A percentile compares a stretch with the other conserved stretches of the same genome.
Evolutionary conservation across 495 filamentous ascomycete species (phyloP).

Genomic region (Penicillium daleae): DNA sequence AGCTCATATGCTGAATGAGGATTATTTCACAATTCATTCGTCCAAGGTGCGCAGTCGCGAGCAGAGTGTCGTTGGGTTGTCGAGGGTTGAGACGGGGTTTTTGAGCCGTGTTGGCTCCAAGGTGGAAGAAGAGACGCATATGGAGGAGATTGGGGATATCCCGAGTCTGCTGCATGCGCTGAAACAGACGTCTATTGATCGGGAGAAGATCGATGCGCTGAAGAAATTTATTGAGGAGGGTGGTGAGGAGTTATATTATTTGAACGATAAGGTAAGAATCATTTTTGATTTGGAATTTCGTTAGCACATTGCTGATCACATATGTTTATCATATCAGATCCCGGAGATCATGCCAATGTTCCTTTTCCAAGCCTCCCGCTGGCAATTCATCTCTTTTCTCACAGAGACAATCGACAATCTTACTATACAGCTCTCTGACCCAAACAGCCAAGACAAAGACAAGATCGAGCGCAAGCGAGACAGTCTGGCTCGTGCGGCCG

Average conservation of each 20-base stretch:
- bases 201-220: constrained; percentile 84
- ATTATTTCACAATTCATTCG: constrained; percentile 85
- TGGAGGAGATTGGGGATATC: constrained; percentile 67
- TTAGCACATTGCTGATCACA: constrained; percentile 18
- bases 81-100: constrained; percentile 35
- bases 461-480: constrained; percentile 44
- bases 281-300: neutral
- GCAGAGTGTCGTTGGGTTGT: constrained; percentile 38
- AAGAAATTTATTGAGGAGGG: constrained; percentile 78
- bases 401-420: constrained; percentile 60
- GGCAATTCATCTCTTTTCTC: constrained; percentile 73
- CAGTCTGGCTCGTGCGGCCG: constrained; percentile 45
- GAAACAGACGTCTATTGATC: constrained; percentile 73
- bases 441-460: constrained; percentile 33
- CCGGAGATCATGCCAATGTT: constrained; percentile 83
- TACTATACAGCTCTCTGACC: constrained; percentile 23
- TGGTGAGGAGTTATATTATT: constrained; percentile 76
- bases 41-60: constrained; percentile 46
- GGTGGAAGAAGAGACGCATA: constrained; percentile 39
- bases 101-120: constrained; percentile 36
- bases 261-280: constrained; percentile 62
- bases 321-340: constrained; percentile 50
- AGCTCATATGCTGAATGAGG: constrained; percentile 70
- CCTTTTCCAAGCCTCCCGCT: constrained; percentile 85
- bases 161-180: constrained; percentile 65